Evolutionary conservation across 768 basidiomycete genomes (phyloP), one percentile per base, ranked within the genome.

Genomic region (Tulasnella sp.): DNA sequence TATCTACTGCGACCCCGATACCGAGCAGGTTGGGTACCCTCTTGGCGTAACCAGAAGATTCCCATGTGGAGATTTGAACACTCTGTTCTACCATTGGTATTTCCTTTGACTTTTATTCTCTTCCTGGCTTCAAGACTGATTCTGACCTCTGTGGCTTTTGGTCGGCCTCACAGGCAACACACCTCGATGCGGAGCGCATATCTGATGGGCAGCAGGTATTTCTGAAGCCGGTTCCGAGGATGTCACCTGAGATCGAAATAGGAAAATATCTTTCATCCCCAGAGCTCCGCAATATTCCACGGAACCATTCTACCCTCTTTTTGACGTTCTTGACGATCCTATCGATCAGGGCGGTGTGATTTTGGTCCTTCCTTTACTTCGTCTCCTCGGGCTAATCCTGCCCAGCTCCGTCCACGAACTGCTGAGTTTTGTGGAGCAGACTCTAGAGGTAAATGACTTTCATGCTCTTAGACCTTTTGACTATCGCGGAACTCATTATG

Each of bases 1-100:
- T 79, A 79, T 44, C 27, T 52, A n/a, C 74, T 79, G 5, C 72
- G 79, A 16, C 79, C 79, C 48, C 79, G 79, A n/a, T 79, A 79
- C 74, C 46, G 52, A 19, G 74, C 79, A 27, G 79, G 74, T 16
- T 79, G 79, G 74, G 31, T 31, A 16, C 7, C 56, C 56, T n/a
- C n/a, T 31, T 58, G 56, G 56, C 56, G 7, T 18, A 18, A 44
- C 44, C 1, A 18, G 44, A 44, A 44, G 16, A 44, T 3, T 44
- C 44, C 44, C 44, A 44, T 18, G 44, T 44, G 1, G 3, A 44
- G 10, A 16, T 18, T 3, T 16, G 12, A 44, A 18, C 16, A 44
- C 44, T 44, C 44, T 18, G 19, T 44, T 44, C 4, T 18, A 44
- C 1, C 44, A 16, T 44, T 44, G 44, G 44, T 18, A 44, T 44